Evolutionary conservation across 108 stramenopile genomes (phyloP).

Genomic region (Nitzschia sp.): DNA sequence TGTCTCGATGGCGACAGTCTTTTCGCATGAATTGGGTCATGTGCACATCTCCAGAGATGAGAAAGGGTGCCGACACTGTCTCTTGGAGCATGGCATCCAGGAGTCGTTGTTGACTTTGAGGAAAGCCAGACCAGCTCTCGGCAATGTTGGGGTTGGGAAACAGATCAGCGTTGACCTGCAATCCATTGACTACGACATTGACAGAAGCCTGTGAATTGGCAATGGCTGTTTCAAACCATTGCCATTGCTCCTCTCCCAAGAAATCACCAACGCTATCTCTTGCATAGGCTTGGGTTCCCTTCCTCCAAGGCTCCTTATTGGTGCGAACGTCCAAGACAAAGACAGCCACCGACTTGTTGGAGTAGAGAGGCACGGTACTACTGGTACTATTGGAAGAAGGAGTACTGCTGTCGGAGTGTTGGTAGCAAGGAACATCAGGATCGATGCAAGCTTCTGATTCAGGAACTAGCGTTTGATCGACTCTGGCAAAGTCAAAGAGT

Average conservation of each 20-base stretch:
- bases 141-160: constrained; percentile 33
- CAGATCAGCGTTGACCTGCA: constrained; percentile 63
- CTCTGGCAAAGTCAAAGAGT: constrained; percentile 68
- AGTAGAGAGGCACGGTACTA: not conserved
- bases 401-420: too few relatives aligned
- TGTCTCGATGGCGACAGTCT: constrained; percentile 34
- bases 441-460: constrained; percentile 71
- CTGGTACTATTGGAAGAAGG: too few relatives aligned
- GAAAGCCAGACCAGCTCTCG: constrained; percentile 1
- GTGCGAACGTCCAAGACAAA: constrained; percentile 76
- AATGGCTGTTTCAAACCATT: constrained; percentile 73
- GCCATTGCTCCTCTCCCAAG: constrained; percentile 81
- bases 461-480: constrained; percentile 31
- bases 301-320: constrained; percentile 74
- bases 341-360: constrained; percentile 44
- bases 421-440: constrained; percentile 46
- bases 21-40: constrained; percentile 73
- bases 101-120: constrained; percentile 15
- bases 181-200: constrained; percentile 70
- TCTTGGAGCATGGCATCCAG: constrained; percentile 55
- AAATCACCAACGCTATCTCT: constrained; percentile 53
- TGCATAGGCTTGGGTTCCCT: constrained; percentile 9
- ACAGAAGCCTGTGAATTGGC: constrained; percentile 60
- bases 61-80: constrained; percentile 47
- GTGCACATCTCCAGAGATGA: constrained; percentile 80